Evolutionary conservation across 495 filamentous ascomycete species (phyloP), one percentile per base, ranked within the genome.

Genomic region (Hyaloscypha hepaticicola): DNA sequence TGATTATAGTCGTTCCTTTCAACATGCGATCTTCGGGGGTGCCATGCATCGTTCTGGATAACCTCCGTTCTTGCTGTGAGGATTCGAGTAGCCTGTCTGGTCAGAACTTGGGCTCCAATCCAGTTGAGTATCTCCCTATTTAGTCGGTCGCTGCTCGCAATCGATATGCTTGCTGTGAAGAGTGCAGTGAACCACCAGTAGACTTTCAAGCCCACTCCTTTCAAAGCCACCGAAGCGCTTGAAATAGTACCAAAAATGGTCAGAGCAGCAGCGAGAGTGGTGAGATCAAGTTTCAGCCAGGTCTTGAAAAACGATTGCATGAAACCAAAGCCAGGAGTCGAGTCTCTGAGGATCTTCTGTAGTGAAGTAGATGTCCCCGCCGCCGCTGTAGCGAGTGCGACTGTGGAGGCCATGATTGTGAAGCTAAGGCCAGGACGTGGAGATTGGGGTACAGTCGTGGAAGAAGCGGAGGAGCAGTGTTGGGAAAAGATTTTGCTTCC

Each of bases 161-260:
- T 61, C 0, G 58, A 61, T 8, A 66, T 66, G 5, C 58, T 61
- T 8, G 64, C 58, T 5, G 58, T 66, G 38, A 55, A 66, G 19
- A 55, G 29, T 56, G 28, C 27, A 4, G 58, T 61, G 29, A 61
- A 52, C 58, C 58, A 66, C 64, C 64, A 66, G 24, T 66, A 66
- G 11, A 61, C 24, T 31, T 66, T 74, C 31, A 59, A 62, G 2
- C 48, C 68, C 8, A 69, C 52, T 11, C 65, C 67, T 27, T 70
- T 66, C 4, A 76, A 34, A 25, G 65, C 66, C 29, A 63, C 64
- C 16, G 66, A 52, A n/a, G 72, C 72, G 28, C 60, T 63, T 6
- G 72, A 72, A 7, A 72, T 68, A 0, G 74, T 72, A 27, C 74
- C 76, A 67, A 74, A 64, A 24, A 76, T 69, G 34, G 76, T 72